These are phyloP conservation scores for Sporobolomyces roseus DNA, from an alignment of 768 basidiomycete genomes.

Conservation along the genomic window DNA sequence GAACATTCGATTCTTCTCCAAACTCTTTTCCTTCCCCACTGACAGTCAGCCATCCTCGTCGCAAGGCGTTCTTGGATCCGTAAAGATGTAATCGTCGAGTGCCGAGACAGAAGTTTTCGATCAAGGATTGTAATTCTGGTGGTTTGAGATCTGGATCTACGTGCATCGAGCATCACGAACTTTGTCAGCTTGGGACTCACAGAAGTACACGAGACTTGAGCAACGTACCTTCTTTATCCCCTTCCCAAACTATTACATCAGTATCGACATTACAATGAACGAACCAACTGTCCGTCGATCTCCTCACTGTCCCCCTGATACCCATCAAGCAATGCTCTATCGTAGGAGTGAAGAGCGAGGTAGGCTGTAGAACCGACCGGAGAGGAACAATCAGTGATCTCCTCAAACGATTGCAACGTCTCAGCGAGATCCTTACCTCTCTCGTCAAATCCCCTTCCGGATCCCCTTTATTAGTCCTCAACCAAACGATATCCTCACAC, in stretches of 20 bases:
- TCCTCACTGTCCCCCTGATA: conserved; percentile 89
- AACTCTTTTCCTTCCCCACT: conserved; percentile 36
- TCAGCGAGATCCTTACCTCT: conserved; percentile 49
- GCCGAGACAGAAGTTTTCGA: conserved; percentile 97
- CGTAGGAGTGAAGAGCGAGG: conserved; percentile 77
- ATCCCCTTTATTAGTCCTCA: conserved; percentile 72
- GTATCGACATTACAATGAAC: conserved; percentile 98
- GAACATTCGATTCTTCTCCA: conserved; percentile 48
- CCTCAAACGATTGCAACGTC: not conserved
- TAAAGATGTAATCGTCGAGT: conserved; percentile 86
- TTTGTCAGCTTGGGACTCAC: too few species aligned
- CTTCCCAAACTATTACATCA: conserved; percentile 95
- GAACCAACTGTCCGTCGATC: conserved; percentile 92
- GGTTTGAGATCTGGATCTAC: conserved; percentile 78
- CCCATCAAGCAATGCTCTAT: conserved; percentile 97
- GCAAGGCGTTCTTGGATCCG: conserved; percentile 62
- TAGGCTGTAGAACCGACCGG: conserved; percentile 54
- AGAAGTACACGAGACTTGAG: not conserved
- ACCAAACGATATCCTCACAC: conserved; percentile 98
- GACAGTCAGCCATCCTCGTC: conserved; percentile 90
- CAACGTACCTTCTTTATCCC: conserved; percentile 59
- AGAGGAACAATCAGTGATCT: not conserved
- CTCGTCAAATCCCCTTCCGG: conserved; percentile 69
- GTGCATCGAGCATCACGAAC: too few species aligned
- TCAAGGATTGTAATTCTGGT: conserved; percentile 89